These are phyloP conservation scores for Diphasiastrum complanatum DNA, from an alignment of 83 land plant species.

Conservation along the genomic window DNA sequence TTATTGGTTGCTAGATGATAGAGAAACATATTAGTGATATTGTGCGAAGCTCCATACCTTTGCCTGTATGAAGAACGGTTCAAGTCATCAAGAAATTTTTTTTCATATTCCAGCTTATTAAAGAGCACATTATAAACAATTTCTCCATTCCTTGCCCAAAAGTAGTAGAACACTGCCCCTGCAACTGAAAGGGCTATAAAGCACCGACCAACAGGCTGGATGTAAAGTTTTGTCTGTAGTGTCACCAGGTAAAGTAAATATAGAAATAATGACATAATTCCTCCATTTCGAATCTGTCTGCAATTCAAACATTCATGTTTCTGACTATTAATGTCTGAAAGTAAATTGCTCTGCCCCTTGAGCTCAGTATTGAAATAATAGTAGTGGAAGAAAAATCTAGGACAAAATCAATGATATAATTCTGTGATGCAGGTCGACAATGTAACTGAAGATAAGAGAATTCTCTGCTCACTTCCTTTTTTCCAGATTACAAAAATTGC, in stretches of 20 bases:
- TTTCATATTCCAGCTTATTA: background rate
- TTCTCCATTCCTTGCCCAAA: conserved; percentile 19
- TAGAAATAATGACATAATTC: conserved; percentile 12
- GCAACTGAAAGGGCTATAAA: conserved; percentile 11
- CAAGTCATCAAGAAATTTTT: background rate
- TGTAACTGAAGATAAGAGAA: too few relatives aligned
- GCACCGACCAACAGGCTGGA: conserved; percentile 2
- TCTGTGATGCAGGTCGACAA: too few relatives aligned
- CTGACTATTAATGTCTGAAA: too few relatives aligned
- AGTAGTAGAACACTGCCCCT: conserved; percentile 15
- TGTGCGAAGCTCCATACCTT: too few relatives aligned
- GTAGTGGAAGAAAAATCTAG: background rate
- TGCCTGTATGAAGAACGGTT: too few relatives aligned
- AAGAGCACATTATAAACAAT: conserved; percentile 7
- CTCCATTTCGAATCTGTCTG: conserved; percentile 18
- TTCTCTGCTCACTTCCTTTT: too few relatives aligned
- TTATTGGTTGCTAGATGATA: too few relatives aligned
- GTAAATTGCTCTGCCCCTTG: too few relatives aligned
- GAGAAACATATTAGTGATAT: too few relatives aligned
- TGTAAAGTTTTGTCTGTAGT: background rate
- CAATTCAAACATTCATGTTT: background rate
- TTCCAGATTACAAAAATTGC: background rate
- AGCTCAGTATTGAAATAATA: too few relatives aligned
- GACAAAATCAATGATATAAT: background rate
- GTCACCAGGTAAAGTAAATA: conserved; percentile 13